A percentile compares a stretch with the other conserved stretches of the same genome.
phyloP scores from a whole-genome alignment of 768 basidiomycete genomes.

The Leccinum arenicola region DNA sequence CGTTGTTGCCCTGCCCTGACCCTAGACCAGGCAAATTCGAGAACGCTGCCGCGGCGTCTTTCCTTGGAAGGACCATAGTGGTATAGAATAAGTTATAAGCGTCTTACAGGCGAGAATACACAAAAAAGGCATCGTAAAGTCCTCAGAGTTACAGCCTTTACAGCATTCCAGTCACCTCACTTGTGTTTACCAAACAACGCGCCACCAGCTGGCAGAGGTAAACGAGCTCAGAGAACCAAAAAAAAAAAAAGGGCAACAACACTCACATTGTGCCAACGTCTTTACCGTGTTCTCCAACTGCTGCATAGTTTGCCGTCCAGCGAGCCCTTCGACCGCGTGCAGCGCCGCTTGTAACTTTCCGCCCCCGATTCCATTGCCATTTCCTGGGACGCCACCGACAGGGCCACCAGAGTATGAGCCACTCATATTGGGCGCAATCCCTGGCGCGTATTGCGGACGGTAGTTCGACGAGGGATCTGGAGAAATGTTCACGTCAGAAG shows the following conservation, averaged over 20 bases:
- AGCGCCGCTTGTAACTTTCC: constrained; percentile 33
- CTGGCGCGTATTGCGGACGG: neutral
- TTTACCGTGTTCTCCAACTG: constrained; percentile 49
- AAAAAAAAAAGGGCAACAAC: constrained; percentile 2
- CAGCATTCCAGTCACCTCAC: neutral
- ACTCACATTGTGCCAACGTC: constrained; percentile 52
- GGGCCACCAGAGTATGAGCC: neutral
- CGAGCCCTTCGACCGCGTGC: constrained; percentile 53
- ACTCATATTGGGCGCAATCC: neutral
- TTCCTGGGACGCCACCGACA: neutral
- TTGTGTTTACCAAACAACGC: constrained; percentile 8
- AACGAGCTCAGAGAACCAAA: neutral
- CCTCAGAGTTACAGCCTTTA: neutral
- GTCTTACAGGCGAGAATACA: too few relatives aligned
- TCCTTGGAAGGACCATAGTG: neutral
- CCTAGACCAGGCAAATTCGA: neutral
- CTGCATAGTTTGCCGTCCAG: constrained; percentile 47
- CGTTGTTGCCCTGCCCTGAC: too few relatives aligned
- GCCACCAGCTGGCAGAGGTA: neutral
- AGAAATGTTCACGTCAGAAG: neutral
- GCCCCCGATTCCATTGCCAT: constrained; percentile 1
- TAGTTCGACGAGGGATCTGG: constrained; percentile 4
- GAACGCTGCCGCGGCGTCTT: neutral
- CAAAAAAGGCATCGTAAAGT: neutral
- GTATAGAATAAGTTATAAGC: neutral